Evolutionary conservation across 2,329 filamentous ascomycete species (phyloP).

Genomic region (Magnaporthales sp.): DNA sequence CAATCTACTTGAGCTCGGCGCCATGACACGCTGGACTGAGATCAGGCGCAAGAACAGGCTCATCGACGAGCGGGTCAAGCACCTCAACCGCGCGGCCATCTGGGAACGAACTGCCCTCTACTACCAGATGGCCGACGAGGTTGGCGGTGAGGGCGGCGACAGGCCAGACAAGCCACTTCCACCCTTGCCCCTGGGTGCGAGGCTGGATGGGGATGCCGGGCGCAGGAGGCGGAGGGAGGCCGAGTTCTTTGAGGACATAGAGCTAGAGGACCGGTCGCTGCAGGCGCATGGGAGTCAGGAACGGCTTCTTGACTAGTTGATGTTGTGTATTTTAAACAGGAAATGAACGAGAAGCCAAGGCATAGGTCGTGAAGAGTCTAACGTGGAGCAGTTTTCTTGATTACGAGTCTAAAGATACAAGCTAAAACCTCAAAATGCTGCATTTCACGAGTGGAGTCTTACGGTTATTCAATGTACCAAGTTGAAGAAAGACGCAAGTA

Average conservation of each 20-base stretch:
- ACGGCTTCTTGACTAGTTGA: neutral
- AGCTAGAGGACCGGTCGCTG: neutral
- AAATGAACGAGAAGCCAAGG: neutral
- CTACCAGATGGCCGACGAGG: conserved; percentile 1
- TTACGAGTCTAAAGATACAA: neutral
- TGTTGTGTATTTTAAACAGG: too few relatives aligned
- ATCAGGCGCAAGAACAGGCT: conserved; percentile 54
- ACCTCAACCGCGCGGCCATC: conserved; percentile 4
- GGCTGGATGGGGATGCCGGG: neutral
- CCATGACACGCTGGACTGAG: conserved; percentile 63
- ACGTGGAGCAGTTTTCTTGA: too few relatives aligned
- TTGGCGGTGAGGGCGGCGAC: neutral
- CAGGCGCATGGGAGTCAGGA: neutral
- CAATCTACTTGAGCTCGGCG: conserved; percentile 62
- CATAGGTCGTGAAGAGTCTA: too few relatives aligned
- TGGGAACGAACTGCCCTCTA: neutral
- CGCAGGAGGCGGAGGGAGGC: neutral
- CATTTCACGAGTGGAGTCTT: neutral
- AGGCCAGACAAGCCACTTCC: neutral
- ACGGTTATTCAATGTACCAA: neutral
- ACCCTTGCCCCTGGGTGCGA: neutral
- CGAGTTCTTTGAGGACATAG: neutral
- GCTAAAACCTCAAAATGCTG: neutral
- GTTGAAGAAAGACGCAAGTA: neutral
- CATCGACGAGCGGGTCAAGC: conserved; percentile 31